Evolutionary conservation across 2,329 filamentous ascomycete species (phyloP), one percentile per base, ranked within the genome.

Genomic region (Botrytis cinerea): DNA sequence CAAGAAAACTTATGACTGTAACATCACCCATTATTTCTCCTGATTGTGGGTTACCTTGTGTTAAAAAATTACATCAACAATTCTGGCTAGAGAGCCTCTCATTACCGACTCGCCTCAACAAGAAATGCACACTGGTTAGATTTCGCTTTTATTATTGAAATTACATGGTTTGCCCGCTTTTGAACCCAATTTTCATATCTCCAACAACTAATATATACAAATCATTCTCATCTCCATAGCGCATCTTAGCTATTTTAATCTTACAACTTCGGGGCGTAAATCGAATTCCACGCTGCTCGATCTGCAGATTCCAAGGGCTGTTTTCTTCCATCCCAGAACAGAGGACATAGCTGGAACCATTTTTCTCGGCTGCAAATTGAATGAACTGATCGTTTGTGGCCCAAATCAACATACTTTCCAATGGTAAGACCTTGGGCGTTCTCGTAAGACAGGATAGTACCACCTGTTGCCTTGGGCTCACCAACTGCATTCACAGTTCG

Each of bases 401-500:
- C 80, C 35, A 83, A 75, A 74, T 84, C 83, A 22, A 84, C 81
- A 71, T 80, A 83, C 72, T 82, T 82, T 40, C 75, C 79, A 71
- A 81, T 78, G 35, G 73, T 75, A 7, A 82, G 75, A 2, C 81
- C 81, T 46, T 81, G 79, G 0, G 77, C 73, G 57, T 79, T 79
- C 73, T 82, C 80, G 69, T 81, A 81, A 16, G 76, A 77, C 73
- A 94, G 84, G 22, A 94, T 90, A 0, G 89, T 91, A 43, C 85
- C 87, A 78, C 92, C 92, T 7, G 89, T 92, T 74, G 88, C 89
- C 80, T 92, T 91, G 48, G 93, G 92, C 83, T 95, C 93, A 75
- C 91, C 91, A 12, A 90, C 87, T 14, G 89, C 86, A 75, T 83
- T 82, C 80, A 81, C 83, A 3, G 88, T 90, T 72, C 88, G 86